A percentile compares a stretch with the other conserved stretches of the same genome.
Conservation (phyloP, 2,329 filamentous ascomycete genomes). For the Colletotrichum tabaci region DNA sequence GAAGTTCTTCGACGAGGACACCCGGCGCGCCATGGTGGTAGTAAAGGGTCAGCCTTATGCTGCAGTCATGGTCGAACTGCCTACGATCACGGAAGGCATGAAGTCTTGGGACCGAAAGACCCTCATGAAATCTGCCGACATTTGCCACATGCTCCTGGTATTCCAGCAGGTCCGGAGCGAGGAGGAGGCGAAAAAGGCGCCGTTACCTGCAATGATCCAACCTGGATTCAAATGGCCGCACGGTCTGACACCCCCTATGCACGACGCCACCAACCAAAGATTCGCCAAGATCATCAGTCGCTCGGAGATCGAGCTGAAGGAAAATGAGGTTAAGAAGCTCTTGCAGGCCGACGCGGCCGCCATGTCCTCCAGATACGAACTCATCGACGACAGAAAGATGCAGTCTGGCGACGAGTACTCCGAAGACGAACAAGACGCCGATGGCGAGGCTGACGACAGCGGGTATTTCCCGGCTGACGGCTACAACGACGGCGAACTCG, state of each 20-base stretch:
- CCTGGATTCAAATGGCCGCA: slow-evolving; percentile 83
- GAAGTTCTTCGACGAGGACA: slow-evolving; percentile 83
- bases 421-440: slow-evolving; percentile 68
- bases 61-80: slow-evolving; percentile 85
- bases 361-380: slow-evolving; percentile 73
- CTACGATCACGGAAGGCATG: slow-evolving; percentile 90
- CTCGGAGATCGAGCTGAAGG: slow-evolving; percentile 87
- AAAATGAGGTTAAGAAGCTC: slow-evolving; percentile 82
- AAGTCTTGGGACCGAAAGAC: slow-evolving; percentile 93
- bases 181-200: slow-evolving; percentile 74
- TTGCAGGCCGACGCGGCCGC: slow-evolving; percentile 78
- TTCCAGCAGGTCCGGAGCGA: slow-evolving; percentile 78
- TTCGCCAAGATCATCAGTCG: slow-evolving; percentile 88
- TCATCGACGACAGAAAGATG: slow-evolving; percentile 67
- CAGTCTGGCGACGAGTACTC: slow-evolving; percentile 67
- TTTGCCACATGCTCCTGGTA: slow-evolving; percentile 90
- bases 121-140: slow-evolving; percentile 90
- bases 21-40: slow-evolving; percentile 79
- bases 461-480: slow-evolving; percentile 55
- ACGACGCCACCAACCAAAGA: slow-evolving; percentile 84
- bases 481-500: slow-evolving; percentile 50
- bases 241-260: slow-evolving; percentile 89
- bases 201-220: slow-evolving; percentile 81
- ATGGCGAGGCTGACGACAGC: slow-evolving; percentile 62
- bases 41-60: slow-evolving; percentile 82